A percentile compares a stretch with the other conserved stretches of the same genome.
Conservation (phyloP, 2,329 filamentous ascomycete species). For the Rhynchosporium graminicola region DNA sequence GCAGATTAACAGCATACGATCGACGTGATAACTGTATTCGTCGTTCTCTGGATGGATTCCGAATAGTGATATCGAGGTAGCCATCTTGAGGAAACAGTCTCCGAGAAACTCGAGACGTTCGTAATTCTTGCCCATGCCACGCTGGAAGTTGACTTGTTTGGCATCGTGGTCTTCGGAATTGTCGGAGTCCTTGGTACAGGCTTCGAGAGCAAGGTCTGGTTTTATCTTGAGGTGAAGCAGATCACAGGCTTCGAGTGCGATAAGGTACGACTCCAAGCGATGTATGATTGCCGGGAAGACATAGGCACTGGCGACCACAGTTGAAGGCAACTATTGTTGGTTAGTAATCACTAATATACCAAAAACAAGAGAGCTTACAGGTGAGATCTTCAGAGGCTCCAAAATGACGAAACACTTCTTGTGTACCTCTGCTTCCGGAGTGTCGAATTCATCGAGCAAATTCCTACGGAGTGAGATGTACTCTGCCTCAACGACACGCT, state of each 20-base stretch:
- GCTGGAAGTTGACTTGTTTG: constrained; percentile 71
- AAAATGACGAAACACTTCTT: constrained; percentile 69
- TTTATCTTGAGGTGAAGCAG: constrained; percentile 64
- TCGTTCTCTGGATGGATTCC: constrained; percentile 73
- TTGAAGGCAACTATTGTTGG: constrained; percentile 59
- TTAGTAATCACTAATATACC: not conserved
- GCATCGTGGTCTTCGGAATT: constrained; percentile 72
- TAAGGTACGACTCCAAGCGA: constrained; percentile 77
- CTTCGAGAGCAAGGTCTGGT: constrained; percentile 76
- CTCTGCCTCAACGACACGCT: constrained; percentile 79
- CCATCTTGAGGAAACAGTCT: constrained; percentile 94
- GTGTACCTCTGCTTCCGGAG: constrained; percentile 47
- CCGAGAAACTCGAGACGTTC: constrained; percentile 92
- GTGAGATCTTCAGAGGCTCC: constrained; percentile 74
- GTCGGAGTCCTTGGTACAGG: constrained; percentile 89
- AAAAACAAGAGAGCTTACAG: constrained; percentile 55
- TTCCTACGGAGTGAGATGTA: constrained; percentile 78
- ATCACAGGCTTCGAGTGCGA: constrained; percentile 73
- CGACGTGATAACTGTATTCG: constrained; percentile 86
- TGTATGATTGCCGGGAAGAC: constrained; percentile 82
- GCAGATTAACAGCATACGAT: constrained; percentile 87
- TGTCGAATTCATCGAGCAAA: constrained; percentile 69
- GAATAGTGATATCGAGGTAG: constrained; percentile 85
- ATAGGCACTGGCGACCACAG: constrained; percentile 72
- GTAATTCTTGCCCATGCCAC: constrained; percentile 92